Base-by-base conservation (phyloP, 352 stramenopile genomes). In the Globisporangium paddicum region DNA sequence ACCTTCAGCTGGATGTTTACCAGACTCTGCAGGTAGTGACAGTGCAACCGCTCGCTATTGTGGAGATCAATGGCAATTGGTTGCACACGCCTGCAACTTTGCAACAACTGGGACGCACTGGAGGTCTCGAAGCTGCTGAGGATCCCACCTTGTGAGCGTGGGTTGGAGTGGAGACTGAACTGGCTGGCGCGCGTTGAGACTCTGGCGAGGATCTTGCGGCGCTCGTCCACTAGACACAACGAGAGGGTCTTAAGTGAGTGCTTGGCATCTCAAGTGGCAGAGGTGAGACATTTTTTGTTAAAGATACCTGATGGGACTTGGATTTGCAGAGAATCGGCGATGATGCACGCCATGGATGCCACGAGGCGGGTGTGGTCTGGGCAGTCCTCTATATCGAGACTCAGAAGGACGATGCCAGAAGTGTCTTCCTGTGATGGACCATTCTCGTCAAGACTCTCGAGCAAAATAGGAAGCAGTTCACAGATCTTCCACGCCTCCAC, bases 21-120 rank as follows among this genome's bases (percentile, higher is more conserved):
- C 3, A 77, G 55, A 5, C 58, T 63, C 44, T 77, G 71, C 0
- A 79, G 35, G 25, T 77, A 76, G 19, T 70, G 52, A 0, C 71
- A 44, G 40, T 81, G 71, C 18, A 62, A 38, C 1, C 52, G 60
- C 44, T 52, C 32, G 7, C 21, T 30, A 10, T 64, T 49, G 25
- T 60, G 50, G 0, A 53, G 18, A 51, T 66, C 53, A 21, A 72
- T 45, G 16, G 25, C 32, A 5, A 46, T n/a, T 11, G 28, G 40
- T 23, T 71, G n/a, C 21, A 51, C 41, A 54, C 41, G 58, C 37
- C 40, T 49, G 28, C 67, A 58, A 11, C 65, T 35, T 8, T 28
- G 21, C 25, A 60, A 25, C 37, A 74, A 41, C n/a, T 67, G 63
- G 0, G 40, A 21, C 0, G 52, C 19, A 5, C 52, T 58, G 10